A percentile compares a stretch with the other conserved stretches of the same genome.
Conservation (phyloP, 2,329 filamentous ascomycete species). For the Microdochium bolleyi region DNA sequence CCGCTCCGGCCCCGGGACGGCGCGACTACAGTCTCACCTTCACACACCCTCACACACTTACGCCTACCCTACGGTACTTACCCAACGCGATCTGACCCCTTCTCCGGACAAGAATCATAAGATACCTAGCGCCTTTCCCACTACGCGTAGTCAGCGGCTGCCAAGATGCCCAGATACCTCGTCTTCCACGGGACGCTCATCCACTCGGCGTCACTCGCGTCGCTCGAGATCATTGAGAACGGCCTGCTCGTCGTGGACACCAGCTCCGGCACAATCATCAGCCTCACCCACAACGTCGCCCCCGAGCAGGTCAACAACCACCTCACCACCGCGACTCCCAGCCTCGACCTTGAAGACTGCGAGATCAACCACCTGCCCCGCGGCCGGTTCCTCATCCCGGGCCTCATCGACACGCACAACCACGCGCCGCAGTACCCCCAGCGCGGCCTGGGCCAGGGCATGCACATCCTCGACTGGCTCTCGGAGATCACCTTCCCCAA, state of each 20-base stretch:
- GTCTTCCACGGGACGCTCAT: constrained; percentile 33
- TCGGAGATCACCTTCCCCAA: constrained; percentile 55
- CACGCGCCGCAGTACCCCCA: constrained; percentile 54
- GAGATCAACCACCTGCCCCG: constrained; percentile 21
- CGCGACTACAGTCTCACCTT: no score
- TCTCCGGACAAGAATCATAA: no score
- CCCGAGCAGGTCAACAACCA: constrained; percentile 4
- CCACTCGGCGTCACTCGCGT: constrained; percentile 24
- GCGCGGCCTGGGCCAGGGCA: constrained; percentile 38
- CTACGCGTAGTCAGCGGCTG: no score
- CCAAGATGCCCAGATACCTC: not conserved
- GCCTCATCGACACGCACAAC: constrained; percentile 60
- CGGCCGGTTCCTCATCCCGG: constrained; percentile 48
- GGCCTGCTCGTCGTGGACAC: constrained; percentile 19
- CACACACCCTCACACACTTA: no score
- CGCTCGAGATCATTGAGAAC: constrained; percentile 28
- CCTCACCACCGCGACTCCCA: not conserved
- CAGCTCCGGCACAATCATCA: constrained; percentile 14
- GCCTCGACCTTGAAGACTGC: not conserved
- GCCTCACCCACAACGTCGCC: constrained; percentile 9
- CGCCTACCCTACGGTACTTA: no score
- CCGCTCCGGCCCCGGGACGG: no score
- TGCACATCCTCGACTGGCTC: constrained; percentile 56
- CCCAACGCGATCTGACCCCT: no score
- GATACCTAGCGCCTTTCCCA: no score